Evolutionary conservation across 169 alveolate genomes (phyloP), one percentile per base, ranked within the genome.

Genomic region (Cryptosporidium ubiquitum): DNA sequence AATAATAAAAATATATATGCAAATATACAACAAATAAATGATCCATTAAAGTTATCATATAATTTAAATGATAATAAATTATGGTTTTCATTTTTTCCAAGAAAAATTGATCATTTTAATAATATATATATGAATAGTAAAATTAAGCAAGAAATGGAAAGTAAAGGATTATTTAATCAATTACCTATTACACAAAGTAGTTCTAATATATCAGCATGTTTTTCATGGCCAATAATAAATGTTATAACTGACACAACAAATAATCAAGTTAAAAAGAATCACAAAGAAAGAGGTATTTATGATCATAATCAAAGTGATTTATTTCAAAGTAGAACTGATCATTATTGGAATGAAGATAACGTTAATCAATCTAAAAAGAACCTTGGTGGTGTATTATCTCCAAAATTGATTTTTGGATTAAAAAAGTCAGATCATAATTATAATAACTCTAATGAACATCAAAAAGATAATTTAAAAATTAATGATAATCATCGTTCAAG

Each of bases 1-100:
- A 79, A 79, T 79, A 23, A 79, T 79, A 58, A 47, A 79, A 79
- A 79, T 64, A 79, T 79, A 61, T 79, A 42, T 79, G 89, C 89
- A 39, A 79, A 79, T 79, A 79, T 79, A 61, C 89, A 79, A 58
- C 68, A 58, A 39, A 31, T 61, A n/a, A 49, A 64, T 79, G 79
- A 79, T 79, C 89, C 89, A 61, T 37, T 61, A 39, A 79, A 64
- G 16, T 35, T 79, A 23, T 79, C 89, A 16, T 79, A 79, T 64
- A 58, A 79, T 79, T 61, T 79, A 16, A 64, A 20, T 61, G 89
- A 79, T 64, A 60, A 14, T 37, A 79, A 79, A 5, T 18, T 37
- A 39, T 79, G 89, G 89, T 79, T 61, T 40, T 39, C 89, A 23
- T 79, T 79, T 35, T 79, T 79, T 33, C 89, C 60, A 39, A 79